Conservation (phyloP, 2,329 filamentous ascomycete species). For the Penicillium hordei region DNA sequence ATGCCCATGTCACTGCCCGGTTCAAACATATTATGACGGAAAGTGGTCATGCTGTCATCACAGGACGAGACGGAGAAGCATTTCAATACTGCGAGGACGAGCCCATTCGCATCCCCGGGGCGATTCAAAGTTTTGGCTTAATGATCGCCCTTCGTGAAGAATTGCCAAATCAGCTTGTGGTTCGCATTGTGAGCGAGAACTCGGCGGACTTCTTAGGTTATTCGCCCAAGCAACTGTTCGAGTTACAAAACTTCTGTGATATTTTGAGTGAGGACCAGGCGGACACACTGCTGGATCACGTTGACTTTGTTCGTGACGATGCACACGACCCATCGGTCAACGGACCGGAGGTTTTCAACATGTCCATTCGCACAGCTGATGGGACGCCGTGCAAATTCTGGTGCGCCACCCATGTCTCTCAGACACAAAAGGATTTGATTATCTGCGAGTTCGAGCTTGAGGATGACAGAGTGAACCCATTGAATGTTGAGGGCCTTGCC, state of each 20-base stretch:
- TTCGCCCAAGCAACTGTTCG: slow-evolving; percentile 72
- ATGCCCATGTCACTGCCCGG: slow-evolving; percentile 64
- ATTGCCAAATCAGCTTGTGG: slow-evolving; percentile 63
- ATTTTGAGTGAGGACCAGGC: slow-evolving; percentile 80
- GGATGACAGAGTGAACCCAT: slow-evolving; percentile 65
- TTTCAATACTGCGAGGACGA: slow-evolving; percentile 86
- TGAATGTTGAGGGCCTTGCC: slow-evolving; percentile 20
- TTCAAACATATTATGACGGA: slow-evolving; percentile 77
- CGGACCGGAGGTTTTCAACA: slow-evolving; percentile 81
- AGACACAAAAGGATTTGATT: slow-evolving; percentile 66
- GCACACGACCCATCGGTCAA: slow-evolving; percentile 71
- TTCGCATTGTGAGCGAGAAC: slow-evolving; percentile 80
- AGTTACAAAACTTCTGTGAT: slow-evolving; percentile 72
- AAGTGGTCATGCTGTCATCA: slow-evolving; percentile 79
- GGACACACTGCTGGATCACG: slow-evolving; percentile 79
- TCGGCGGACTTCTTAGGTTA: slow-evolving; percentile 73
- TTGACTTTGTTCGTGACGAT: slow-evolving; percentile 84
- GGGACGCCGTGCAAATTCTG: slow-evolving; percentile 67
- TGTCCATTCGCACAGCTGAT: slow-evolving; percentile 65
- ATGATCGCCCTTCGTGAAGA: slow-evolving; percentile 69
- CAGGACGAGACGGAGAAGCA: slow-evolving; percentile 68
- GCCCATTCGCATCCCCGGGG: slow-evolving; percentile 80
- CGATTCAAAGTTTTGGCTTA: slow-evolving; percentile 77
- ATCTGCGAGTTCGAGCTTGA: slow-evolving; percentile 89
- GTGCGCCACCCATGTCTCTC: slow-evolving; percentile 80